Conservation (phyloP, 208 protist genomes). For the Angomonas deanei region DNA sequence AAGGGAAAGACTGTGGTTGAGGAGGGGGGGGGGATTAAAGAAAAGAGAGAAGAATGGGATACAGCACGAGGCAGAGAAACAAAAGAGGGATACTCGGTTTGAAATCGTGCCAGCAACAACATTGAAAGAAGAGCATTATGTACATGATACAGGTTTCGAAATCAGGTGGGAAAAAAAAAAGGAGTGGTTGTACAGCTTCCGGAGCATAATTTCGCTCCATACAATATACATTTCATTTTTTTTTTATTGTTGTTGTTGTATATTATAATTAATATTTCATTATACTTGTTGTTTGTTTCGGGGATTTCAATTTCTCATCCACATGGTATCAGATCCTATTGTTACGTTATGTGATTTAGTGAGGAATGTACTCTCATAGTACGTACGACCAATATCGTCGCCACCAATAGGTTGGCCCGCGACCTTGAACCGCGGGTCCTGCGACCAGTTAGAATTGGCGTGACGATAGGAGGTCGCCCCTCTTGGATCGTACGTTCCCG, state of each 20-base stretch:
- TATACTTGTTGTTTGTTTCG: neutral
- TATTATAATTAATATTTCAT: neutral
- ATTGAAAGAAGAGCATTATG: too few species aligned
- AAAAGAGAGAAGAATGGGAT: constrained; percentile 5
- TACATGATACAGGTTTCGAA: too few species aligned
- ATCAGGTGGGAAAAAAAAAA: too few species aligned
- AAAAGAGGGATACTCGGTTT: neutral
- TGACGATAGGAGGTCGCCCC: constrained; percentile 9
- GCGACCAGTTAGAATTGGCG: constrained; percentile 42
- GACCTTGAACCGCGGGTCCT: constrained; percentile 54
- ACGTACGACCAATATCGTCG: constrained; percentile 54
- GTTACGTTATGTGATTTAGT: constrained; percentile 82
- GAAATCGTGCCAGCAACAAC: too few species aligned
- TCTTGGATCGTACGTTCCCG: constrained; percentile 38
- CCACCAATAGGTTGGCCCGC: constrained; percentile 8
- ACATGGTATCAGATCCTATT: constrained; percentile 53
- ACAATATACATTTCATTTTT: neutral
- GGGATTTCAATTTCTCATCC: constrained; percentile 19
- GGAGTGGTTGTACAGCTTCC: too few species aligned
- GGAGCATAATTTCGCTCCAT: too few species aligned
- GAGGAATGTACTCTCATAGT: constrained; percentile 63
- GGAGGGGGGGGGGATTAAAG: too few species aligned
- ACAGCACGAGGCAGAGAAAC: too few species aligned
- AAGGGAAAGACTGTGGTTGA: constrained; percentile 1
- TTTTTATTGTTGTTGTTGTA: neutral